These are phyloP conservation scores for Nitzschia sp. DNA, from an alignment of 108 stramenopile species.

Conservation along the genomic window DNA sequence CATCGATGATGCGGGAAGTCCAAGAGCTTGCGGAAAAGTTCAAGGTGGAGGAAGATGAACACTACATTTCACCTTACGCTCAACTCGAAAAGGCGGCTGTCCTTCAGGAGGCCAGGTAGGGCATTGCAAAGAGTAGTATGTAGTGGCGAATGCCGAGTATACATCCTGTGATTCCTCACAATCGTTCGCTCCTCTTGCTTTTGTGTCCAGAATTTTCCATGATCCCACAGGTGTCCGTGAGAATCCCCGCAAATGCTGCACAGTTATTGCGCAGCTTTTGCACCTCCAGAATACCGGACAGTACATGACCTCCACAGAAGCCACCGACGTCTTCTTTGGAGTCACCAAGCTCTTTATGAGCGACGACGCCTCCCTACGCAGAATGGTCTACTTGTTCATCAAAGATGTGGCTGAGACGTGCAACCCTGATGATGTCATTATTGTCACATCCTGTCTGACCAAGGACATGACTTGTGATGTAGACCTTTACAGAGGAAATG, in stretches of 20 bases:
- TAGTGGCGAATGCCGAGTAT: too few relatives aligned
- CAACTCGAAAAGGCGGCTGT: constrained; percentile 97
- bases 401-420: constrained; percentile 99
- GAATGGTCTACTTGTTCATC: constrained; percentile 98
- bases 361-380: constrained; percentile 82
- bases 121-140: neutral
- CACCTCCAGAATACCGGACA: constrained; percentile 86
- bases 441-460: constrained; percentile 95
- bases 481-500: constrained; percentile 98
- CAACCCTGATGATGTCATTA: constrained; percentile 98
- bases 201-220: constrained; percentile 81
- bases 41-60: constrained; percentile 81
- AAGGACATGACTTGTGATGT: constrained; percentile 99
- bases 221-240: constrained; percentile 95
- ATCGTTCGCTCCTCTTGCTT: neutral
- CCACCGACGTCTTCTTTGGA: constrained; percentile 98
- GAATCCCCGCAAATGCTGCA: constrained; percentile 96
- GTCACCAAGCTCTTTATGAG: constrained; percentile 99
- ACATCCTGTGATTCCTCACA: constrained; percentile 1
- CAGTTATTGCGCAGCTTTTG: constrained; percentile 97
- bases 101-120: constrained; percentile 91
- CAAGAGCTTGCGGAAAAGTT: constrained; percentile 87
- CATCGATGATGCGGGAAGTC: constrained; percentile 75
- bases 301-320: constrained; percentile 74
- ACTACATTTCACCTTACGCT: constrained; percentile 90